These are phyloP conservation scores for Sarocladiaceae sp. DNA, from an alignment of 2,329 filamentous ascomycete species.

Conservation along the genomic window DNA sequence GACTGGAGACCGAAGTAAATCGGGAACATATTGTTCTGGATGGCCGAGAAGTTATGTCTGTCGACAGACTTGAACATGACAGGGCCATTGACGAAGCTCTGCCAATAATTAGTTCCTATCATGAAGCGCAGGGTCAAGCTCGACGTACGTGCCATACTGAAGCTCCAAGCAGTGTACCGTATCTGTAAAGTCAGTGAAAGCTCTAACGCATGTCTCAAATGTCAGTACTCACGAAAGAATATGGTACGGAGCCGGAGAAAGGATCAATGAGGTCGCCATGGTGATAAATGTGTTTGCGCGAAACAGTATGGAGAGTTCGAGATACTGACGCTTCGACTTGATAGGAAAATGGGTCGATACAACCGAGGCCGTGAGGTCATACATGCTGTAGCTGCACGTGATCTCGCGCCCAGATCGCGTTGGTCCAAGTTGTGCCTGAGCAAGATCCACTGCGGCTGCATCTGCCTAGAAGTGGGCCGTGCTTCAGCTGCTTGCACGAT, in stretches of 20 bases:
- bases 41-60: constrained; percentile 72
- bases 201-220: neutral
- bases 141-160: constrained; percentile 73
- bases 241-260: constrained; percentile 69
- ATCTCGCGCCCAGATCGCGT: constrained; percentile 4
- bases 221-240: constrained; percentile 58
- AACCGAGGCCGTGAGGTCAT: constrained; percentile 7
- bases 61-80: constrained; percentile 74
- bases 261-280: constrained; percentile 50
- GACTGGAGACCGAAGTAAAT: constrained; percentile 87
- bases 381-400: neutral
- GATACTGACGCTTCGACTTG: neutral
- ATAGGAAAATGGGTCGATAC: neutral
- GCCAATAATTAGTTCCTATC: neutral
- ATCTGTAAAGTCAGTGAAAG: constrained; percentile 49
- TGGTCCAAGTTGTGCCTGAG: neutral
- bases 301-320: neutral
- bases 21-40: constrained; percentile 80
- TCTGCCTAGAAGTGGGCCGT: constrained; percentile 8
- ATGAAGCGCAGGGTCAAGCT: too few species aligned
- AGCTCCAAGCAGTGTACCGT: constrained; percentile 81
- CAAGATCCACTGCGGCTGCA: constrained; percentile 1
- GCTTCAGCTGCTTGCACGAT: constrained; percentile 1
- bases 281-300: constrained; percentile 16
- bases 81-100: constrained; percentile 73